A percentile compares a stretch with the other conserved stretches of the same genome.
These are phyloP conservation scores for Ocimum tenuiflorum DNA, from an alignment of 257 asterid species.

Conservation along the genomic window DNA sequence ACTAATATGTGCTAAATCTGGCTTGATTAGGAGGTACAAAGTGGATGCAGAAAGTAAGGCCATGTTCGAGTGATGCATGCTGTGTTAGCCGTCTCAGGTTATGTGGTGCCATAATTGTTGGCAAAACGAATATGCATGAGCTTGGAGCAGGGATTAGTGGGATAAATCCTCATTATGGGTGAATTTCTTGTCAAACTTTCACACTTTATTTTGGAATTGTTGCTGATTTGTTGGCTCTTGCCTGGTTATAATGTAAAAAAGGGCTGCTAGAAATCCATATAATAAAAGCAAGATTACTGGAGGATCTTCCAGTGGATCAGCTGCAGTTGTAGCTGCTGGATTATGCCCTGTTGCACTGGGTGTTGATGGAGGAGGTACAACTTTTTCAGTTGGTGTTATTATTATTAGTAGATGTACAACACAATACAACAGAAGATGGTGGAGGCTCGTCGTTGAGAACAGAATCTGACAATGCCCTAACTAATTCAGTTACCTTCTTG, in stretches of 20 bases:
- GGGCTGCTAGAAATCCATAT: constrained; percentile 74
- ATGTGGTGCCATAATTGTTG: constrained; percentile 79
- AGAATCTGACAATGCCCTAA: no score
- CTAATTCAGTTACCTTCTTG: neutral
- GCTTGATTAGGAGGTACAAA: constrained; percentile 66
- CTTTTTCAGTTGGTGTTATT: no score
- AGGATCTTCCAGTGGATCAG: constrained; percentile 97
- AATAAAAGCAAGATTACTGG: constrained; percentile 60
- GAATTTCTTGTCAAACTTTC: neutral
- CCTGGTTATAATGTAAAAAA: constrained; percentile 12
- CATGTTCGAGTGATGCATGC: constrained; percentile 55
- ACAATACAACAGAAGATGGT: no score
- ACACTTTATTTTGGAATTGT: neutral
- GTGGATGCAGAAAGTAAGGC: constrained; percentile 72
- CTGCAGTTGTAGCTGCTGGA: constrained; percentile 93
- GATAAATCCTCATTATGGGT: constrained; percentile 96
- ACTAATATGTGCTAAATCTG: neutral
- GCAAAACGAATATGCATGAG: constrained; percentile 97
- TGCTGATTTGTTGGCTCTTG: neutral
- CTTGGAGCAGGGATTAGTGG: constrained; percentile 96
- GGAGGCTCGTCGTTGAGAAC: no score
- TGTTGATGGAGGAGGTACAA: constrained; percentile 90
- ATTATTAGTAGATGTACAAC: no score
- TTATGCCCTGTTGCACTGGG: constrained; percentile 90
- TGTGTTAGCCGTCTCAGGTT: constrained; percentile 66